phyloP scores from a whole-genome alignment of 2,329 filamentous ascomycete species.

The Lecanicillium sp. region DNA sequence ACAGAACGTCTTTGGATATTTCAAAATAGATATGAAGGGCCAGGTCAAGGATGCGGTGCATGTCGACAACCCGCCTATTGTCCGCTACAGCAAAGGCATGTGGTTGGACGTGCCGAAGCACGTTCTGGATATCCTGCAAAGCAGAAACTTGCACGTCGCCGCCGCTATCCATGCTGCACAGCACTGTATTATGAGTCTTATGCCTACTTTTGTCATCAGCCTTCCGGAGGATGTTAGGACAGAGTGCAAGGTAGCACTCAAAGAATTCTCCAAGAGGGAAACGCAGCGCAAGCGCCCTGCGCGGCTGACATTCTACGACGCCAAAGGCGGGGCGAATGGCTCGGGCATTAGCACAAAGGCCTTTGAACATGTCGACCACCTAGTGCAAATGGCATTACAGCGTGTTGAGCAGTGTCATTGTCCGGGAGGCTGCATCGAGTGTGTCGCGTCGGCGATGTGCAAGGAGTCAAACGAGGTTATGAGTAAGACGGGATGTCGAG shows the following conservation, averaged over 20 bases:
- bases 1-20: constrained; percentile 90
- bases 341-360: constrained; percentile 86
- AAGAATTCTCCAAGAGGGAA: constrained; percentile 72
- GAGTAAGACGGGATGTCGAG: constrained; percentile 80
- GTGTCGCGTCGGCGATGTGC: constrained; percentile 78
- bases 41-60: constrained; percentile 86
- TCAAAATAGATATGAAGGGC: constrained; percentile 84
- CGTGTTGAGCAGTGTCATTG: constrained; percentile 73
- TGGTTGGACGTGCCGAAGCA: constrained; percentile 85
- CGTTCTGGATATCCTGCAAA: constrained; percentile 72
- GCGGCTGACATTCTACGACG: constrained; percentile 87
- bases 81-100: constrained; percentile 79
- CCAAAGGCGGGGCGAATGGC: constrained; percentile 78
- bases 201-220: constrained; percentile 86
- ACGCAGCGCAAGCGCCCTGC: constrained; percentile 75
- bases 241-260: constrained; percentile 83
- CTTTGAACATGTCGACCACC: constrained; percentile 80
- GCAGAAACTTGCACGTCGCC: constrained; percentile 67
- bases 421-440: constrained; percentile 77
- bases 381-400: constrained; percentile 68
- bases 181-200: constrained; percentile 77
- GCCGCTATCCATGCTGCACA: constrained; percentile 92
- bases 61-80: constrained; percentile 87
- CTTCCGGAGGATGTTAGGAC: constrained; percentile 89
- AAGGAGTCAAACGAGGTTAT: constrained; percentile 85